Evolutionary conservation across 2,329 filamentous ascomycete genomes (phyloP), one percentile per base, ranked within the genome.

Genomic region (Cladosporium sp.): DNA sequence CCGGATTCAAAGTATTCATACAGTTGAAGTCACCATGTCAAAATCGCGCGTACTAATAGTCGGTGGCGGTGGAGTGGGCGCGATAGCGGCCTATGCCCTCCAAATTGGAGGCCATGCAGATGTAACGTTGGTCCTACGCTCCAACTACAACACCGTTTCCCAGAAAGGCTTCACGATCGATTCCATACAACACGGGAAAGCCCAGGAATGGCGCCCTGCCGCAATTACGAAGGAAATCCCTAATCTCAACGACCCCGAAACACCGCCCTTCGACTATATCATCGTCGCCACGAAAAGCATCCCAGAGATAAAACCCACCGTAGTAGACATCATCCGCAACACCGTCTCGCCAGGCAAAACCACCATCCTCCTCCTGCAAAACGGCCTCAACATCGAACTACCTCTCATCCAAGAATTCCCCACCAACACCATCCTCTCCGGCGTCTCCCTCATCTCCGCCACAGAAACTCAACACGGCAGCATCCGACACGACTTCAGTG

Each of bases 311-410:
- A 65, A 69, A 1, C 79, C 81, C 0, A 70, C 67, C 0, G 41
- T 50, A 1, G 40, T 38, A 15, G 73, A 79, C 1, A 62, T 82
- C 27, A 74, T 83, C 20, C 59, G 62, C 0, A 76, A 78, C 0
- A 79, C 78, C 2, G 66, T 84, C 1, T 78, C 75, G 0, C 70
- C 72, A 1, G 70, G 69, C 1, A 67, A 73, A 19, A 82, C 80
- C 0, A 70, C 70, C 22, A 76, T 85, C 39, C 69, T 83, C 0
- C 71, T 85, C 6, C 67, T 81, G 4, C 82, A 85, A 54, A 85
- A 85, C 58, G 82, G 82, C 0, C 65, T 84, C n/a, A 81, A 83
- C 57, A 84, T 84, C 54, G 79, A 84, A 55, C 73, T 71, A 37
- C 78, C 80, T 0, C 60, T 84, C 17, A 60, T 78, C 15, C 50